phyloP scores from a whole-genome alignment of 257 asterid species.

The Echium plantagineum region DNA sequence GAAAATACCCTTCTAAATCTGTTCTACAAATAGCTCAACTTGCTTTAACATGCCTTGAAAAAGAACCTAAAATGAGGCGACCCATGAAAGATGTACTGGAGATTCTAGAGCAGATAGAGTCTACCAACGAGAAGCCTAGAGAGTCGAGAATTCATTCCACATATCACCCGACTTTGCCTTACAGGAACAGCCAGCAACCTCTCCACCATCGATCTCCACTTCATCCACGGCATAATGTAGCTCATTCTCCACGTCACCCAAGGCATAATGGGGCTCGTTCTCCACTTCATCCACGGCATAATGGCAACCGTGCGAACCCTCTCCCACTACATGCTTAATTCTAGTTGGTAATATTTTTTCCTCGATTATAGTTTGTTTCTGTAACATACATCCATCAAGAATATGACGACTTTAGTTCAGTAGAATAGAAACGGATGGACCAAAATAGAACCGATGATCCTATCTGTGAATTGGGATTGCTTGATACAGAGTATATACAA shows the following conservation, averaged over 20 bases:
- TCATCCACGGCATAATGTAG: constrained; percentile 29
- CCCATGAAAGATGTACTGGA: constrained; percentile 55
- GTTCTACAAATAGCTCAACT: constrained; percentile 45
- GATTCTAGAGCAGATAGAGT: constrained; percentile 25
- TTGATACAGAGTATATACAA: no score
- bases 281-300: constrained; percentile 33
- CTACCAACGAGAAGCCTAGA: constrained; percentile 32
- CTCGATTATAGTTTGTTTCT: neutral
- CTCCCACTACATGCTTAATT: constrained; percentile 34
- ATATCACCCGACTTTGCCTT: constrained; percentile 14
- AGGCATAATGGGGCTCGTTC: constrained; percentile 35
- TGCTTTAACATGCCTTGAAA: constrained; percentile 44
- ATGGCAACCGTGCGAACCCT: constrained; percentile 43
- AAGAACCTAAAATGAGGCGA: constrained; percentile 49
- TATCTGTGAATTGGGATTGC: neutral
- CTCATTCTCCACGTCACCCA: constrained; percentile 36
- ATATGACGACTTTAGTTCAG: neutral
- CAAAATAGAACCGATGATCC: no score
- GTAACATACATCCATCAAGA: neutral
- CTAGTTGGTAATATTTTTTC: neutral
- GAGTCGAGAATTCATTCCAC: constrained; percentile 22
- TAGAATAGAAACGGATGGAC: neutral
- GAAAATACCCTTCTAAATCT: constrained; percentile 48
- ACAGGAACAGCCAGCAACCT: constrained; percentile 22
- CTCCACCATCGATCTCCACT: constrained; percentile 41